Base-by-base conservation (phyloP, 2,329 filamentous ascomycete genomes). In the Botrytis byssoidea region DNA sequence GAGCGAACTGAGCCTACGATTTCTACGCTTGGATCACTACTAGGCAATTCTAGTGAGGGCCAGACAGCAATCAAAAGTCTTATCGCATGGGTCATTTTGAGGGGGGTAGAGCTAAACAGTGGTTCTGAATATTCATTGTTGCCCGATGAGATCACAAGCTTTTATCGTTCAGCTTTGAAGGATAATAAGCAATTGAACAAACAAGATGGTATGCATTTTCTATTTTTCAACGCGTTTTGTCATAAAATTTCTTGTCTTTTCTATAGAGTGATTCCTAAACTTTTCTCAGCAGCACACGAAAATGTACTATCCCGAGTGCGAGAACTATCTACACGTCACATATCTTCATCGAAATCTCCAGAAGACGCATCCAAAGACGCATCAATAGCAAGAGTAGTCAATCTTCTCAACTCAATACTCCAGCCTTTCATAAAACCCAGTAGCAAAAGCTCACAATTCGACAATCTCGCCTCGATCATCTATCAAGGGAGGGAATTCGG, bases 401-500 rank as follows among this genome's bases (percentile, higher is more conserved):
- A 66, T 1, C 37, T 60, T 20, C 20, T 73, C 18, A 73, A 68
- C 29, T 37, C n/a, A 8, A 22, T 61, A 29, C 35, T 73, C 1
- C 29, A 37, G 12, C 71, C 71, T 29, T 68, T 73, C 40, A 37
- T 37, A 22, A 35, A 51, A 18, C 22, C 64, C 22, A 37, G 18
- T 25, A 60, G 25, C n/a, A 48, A 29, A 44, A 32, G 16, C 12
- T 61, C 55, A 7, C 68, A 59, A 70, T 66, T 60, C 12, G 66
- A 64, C 7, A 74, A 74, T 22, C 74, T 74, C 20, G 51, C 57
- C 16, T 67, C 71, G 9, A 70, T 74, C 40, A 32, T 73, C 35
- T 40, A 48, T 14, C 59, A 74, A 64, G 71, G 65, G 20, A 72
- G 32, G 20, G 42, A 70, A 8, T 35, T 74, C 7, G 74, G 74